Percentiles rank a stretch among this genome's conserved stretches.
phyloP scores from a whole-genome alignment of 495 filamentous ascomycete species.

The Elaphomyces granulatus region DNA sequence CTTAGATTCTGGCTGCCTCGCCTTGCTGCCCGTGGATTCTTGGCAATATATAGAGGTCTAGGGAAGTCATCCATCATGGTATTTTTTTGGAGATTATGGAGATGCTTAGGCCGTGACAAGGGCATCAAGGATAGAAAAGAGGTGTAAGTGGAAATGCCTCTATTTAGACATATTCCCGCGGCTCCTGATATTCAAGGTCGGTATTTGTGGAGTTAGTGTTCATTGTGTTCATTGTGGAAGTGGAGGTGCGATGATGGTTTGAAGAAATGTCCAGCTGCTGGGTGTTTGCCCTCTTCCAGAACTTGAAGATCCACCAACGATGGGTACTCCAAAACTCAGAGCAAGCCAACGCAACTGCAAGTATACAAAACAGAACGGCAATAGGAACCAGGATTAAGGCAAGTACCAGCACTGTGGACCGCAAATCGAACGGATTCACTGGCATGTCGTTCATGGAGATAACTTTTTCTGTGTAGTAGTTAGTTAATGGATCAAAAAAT shows the following conservation, averaged over 20 bases:
- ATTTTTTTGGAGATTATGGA: too few species aligned
- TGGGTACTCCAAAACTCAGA: constrained; percentile 26
- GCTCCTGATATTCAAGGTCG: constrained; percentile 8
- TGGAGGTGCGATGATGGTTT: constrained; percentile 10
- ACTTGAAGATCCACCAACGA: too few species aligned
- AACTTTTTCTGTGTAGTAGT: constrained; percentile 2
- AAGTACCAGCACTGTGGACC: constrained; percentile 28
- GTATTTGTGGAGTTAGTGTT: constrained; percentile 12
- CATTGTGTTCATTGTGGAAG: constrained; percentile 7
- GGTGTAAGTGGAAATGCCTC: background rate
- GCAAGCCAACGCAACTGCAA: constrained; percentile 33
- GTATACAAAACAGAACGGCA: constrained; percentile 28
- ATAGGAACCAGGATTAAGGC: constrained; percentile 43
- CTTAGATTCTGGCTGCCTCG: constrained; percentile 6
- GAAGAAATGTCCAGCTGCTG: constrained; percentile 3
- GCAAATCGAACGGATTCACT: constrained; percentile 19
- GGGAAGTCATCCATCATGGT: background rate
- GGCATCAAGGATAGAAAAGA: background rate
- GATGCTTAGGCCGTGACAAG: too few species aligned
- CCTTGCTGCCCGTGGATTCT: background rate
- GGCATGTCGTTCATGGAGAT: constrained; percentile 15
- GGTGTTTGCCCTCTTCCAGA: constrained; percentile 7
- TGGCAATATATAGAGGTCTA: constrained; percentile 9
- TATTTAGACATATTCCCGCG: constrained; percentile 12
- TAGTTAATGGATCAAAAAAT: background rate